Evolutionary conservation across 768 basidiomycete species (phyloP).

Genomic region (Termitomyces bulborhizus): DNA sequence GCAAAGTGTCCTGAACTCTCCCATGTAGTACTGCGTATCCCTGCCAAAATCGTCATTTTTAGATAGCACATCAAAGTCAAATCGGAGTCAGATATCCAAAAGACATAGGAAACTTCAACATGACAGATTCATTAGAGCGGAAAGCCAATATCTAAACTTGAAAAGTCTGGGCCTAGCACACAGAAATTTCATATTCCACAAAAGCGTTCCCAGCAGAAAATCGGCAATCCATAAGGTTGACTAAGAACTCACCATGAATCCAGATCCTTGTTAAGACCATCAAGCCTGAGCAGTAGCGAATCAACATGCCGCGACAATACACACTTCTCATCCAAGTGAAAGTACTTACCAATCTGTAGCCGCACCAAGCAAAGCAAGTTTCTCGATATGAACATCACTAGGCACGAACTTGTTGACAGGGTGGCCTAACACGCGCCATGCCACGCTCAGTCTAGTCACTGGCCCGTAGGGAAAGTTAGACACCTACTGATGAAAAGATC

Average conservation of each 20-base stretch:
- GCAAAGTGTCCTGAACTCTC: constrained; percentile 76
- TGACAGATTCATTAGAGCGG: not conserved
- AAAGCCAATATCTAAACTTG: not conserved
- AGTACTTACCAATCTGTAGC: constrained; percentile 73
- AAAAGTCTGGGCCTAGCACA: not conserved
- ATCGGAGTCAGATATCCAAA: not conserved
- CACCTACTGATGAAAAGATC: constrained; percentile 83
- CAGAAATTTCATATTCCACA: not conserved
- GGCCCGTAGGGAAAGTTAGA: not conserved
- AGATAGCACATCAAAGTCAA: not conserved
- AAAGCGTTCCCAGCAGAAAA: not conserved
- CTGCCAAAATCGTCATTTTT: constrained; percentile 14
- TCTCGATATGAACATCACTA: constrained; percentile 68
- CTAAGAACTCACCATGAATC: constrained; percentile 39
- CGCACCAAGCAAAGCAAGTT: constrained; percentile 69
- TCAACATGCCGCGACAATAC: not conserved
- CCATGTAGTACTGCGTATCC: constrained; percentile 88
- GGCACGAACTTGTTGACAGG: constrained; percentile 95
- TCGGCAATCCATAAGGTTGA: not conserved
- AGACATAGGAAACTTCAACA: not conserved
- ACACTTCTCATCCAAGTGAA: not conserved
- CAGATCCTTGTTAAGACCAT: constrained; percentile 92
- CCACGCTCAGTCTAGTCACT: not conserved
- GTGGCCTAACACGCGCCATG: constrained; percentile 41
- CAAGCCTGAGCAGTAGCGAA: constrained; percentile 47